Conservation (phyloP, 805 yeast species). For the Ogataea naganishii region DNA sequence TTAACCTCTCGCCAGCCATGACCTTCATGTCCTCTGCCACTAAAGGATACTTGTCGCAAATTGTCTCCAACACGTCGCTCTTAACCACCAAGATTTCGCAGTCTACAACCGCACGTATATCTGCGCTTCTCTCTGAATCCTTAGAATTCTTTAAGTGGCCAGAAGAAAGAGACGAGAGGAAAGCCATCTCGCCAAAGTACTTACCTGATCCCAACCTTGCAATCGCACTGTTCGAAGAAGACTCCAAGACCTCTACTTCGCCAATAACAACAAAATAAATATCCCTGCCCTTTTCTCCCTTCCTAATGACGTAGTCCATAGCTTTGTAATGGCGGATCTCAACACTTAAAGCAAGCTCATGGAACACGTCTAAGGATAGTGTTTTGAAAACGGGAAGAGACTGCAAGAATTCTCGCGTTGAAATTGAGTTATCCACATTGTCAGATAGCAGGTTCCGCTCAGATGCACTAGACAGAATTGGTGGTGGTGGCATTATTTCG, state of each 20-base stretch:
- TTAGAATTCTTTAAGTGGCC: conserved; percentile 16
- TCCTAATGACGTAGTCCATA: conserved; percentile 50
- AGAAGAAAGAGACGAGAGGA: conserved; percentile 35
- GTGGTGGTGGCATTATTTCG: not conserved
- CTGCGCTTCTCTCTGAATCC: conserved; percentile 42
- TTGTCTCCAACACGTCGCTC: conserved; percentile 41
- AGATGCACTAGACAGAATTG: not conserved
- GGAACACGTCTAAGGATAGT: conserved; percentile 51
- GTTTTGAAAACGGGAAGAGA: conserved; percentile 50
- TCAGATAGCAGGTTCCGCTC: conserved; percentile 9
- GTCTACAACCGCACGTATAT: conserved; percentile 50
- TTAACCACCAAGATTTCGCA: conserved; percentile 55
- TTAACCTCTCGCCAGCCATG: conserved; percentile 48
- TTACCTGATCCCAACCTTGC: conserved; percentile 57
- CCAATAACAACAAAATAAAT: conserved; percentile 62
- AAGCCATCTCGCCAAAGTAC: conserved; percentile 75
- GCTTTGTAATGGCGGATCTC: conserved; percentile 47
- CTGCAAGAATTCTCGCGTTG: conserved; percentile 47
- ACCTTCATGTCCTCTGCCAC: conserved; percentile 50
- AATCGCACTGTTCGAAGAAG: conserved; percentile 27
- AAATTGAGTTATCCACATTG: conserved; percentile 42
- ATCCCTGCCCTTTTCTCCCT: conserved; percentile 54
- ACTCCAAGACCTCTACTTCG: conserved; percentile 57
- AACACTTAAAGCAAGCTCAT: conserved; percentile 54
- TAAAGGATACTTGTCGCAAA: conserved; percentile 50